Evolutionary conservation across 352 stramenopile genomes (phyloP).

Genomic region (Pythium apleroticum): DNA sequence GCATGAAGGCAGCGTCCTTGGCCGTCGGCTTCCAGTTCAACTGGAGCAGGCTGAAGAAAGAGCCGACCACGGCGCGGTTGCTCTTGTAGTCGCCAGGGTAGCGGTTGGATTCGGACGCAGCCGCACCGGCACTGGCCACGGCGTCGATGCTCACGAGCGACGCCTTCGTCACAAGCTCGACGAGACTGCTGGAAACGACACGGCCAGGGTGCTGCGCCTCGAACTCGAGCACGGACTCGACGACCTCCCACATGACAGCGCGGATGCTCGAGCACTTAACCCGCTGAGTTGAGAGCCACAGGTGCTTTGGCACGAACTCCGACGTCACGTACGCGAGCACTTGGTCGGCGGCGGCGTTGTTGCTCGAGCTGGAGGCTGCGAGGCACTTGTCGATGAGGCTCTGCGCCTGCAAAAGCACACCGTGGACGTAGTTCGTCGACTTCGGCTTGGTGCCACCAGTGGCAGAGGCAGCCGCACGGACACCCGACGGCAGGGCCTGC

Average conservation of each 20-base stretch:
- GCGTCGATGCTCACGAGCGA: conserved; percentile 10
- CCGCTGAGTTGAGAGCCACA: conserved; percentile 47
- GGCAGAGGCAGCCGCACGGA: conserved; percentile 11
- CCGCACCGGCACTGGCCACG: neutral
- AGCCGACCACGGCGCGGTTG: conserved; percentile 25
- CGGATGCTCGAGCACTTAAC: conserved; percentile 44
- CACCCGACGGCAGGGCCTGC: conserved; percentile 40
- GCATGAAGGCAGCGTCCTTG: conserved; percentile 5
- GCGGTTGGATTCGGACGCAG: neutral
- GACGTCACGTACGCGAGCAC: conserved; percentile 35
- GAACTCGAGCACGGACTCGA: conserved; percentile 43
- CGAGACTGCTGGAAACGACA: conserved; percentile 9
- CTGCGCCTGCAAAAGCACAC: conserved; percentile 60
- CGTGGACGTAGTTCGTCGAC: conserved; percentile 68
- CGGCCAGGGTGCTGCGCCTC: conserved; percentile 13
- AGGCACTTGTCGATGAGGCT: conserved; percentile 44
- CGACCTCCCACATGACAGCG: conserved; percentile 48
- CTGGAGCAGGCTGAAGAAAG: conserved; percentile 23
- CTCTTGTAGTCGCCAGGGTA: conserved; percentile 25
- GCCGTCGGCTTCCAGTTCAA: conserved; percentile 8
- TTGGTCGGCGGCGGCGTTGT: conserved; percentile 17
- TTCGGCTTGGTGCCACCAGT: conserved; percentile 3
- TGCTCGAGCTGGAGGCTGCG: conserved; percentile 2
- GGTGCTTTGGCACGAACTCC: conserved; percentile 39
- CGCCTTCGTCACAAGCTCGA: conserved; percentile 1